Base-by-base conservation (phyloP, 2,329 filamentous ascomycete species). In the Diplocarpon rosae region DNA sequence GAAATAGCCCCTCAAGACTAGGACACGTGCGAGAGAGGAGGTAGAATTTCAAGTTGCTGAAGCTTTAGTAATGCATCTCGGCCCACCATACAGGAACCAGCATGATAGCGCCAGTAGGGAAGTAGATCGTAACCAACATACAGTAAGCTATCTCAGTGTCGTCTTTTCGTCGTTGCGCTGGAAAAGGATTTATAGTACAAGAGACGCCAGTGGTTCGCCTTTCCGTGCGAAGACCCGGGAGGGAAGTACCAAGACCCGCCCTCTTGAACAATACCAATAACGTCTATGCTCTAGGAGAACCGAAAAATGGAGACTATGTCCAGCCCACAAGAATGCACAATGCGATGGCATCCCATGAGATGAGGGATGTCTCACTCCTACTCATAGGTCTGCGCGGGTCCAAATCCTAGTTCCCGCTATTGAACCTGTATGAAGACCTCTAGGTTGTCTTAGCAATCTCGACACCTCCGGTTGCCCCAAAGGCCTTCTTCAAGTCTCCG, bases 391-490 rank as follows among this genome's bases (percentile, higher is more conserved):
- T 44, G 24, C 42, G 43, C 42, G 38, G 14, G n/a, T 37, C 15
- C 20, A 39, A 29, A 27, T 45, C 42, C 34, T 34, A 20, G 41
- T 40, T 35, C 39, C 41, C 37, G 24, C 37, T 36, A n/a, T 49
- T 42, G 44, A 45, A 49, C 36, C 42, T 36, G 28, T 47, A 44
- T 45, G 30, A 39, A 39, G 30, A 32, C 37, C n/a, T 39, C 46
- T 57, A 60, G n/a, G 30, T 32, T 12, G 30, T 32, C 30, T 51
- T 70, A 51, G 62, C 65, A 53, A 87, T 83, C 66, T 88, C 83
- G 29, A 88, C 80, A 67, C 83, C 84, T n/a, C 80, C 81, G 12
- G 73, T 76, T 41, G 84, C 85, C 45, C 80, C 81, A 4, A 87
- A 66, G 1, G 72, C 66, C 66, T 79, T 77, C 72, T 85, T 85